phyloP scores from a whole-genome alignment of 228 moss, liverwort and hornwort genomes.

The Sphagnum fallax region DNA sequence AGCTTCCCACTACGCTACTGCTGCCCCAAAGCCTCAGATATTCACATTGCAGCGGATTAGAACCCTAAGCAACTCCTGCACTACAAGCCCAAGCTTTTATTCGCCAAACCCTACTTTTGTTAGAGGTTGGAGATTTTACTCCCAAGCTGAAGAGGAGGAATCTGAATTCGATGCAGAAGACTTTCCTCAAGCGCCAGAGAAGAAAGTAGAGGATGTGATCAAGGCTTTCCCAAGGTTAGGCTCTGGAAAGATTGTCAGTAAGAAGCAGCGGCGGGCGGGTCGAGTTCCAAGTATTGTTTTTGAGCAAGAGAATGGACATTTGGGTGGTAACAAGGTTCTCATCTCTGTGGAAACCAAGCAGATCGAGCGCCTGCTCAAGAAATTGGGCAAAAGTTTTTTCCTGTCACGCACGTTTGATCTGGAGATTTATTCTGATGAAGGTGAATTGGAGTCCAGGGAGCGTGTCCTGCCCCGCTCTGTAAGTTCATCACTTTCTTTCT shows the following conservation, averaged over 20 bases:
- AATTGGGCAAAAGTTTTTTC: slow-evolving; percentile 67
- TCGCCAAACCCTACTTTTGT: neutral
- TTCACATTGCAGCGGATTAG: too few species aligned
- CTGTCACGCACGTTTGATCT: slow-evolving; percentile 70
- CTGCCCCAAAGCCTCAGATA: too few species aligned
- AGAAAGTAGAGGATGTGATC: slow-evolving; percentile 61
- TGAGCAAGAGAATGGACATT: slow-evolving; percentile 75
- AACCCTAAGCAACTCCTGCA: too few species aligned
- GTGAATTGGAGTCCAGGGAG: slow-evolving; percentile 36
- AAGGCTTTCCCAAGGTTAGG: slow-evolving; percentile 50
- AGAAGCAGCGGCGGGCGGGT: slow-evolving; percentile 67
- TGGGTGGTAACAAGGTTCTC: slow-evolving; percentile 76
- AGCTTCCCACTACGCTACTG: too few species aligned
- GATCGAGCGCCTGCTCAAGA: slow-evolving; percentile 68
- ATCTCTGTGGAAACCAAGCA: slow-evolving; percentile 74
- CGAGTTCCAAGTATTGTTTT: slow-evolving; percentile 80
- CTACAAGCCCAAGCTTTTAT: too few species aligned
- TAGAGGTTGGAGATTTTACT: slow-evolving; percentile 4
- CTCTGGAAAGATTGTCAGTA: slow-evolving; percentile 66
- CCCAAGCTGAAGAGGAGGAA: slow-evolving; percentile 40
- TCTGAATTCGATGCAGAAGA: slow-evolving; percentile 30
- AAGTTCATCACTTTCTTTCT: neutral
- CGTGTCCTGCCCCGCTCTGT: slow-evolving; percentile 72
- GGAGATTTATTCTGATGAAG: slow-evolving; percentile 54
- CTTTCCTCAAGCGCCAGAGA: slow-evolving; percentile 25